Conservation (phyloP, 1,284 basidiomycete genomes). For the Apiotrichum gracile region DNA sequence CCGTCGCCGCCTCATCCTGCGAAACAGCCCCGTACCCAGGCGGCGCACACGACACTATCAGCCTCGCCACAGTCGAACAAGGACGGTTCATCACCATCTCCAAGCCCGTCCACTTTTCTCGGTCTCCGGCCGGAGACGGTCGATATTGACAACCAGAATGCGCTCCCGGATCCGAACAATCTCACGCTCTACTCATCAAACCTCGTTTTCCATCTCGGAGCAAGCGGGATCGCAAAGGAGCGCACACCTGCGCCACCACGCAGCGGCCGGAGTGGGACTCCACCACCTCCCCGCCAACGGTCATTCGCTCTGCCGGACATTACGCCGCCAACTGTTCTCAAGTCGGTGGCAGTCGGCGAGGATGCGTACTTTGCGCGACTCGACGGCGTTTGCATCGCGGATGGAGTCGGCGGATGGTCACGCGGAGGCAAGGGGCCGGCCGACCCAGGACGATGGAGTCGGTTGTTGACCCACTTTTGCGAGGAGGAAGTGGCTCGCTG, state of each 20-base stretch:
- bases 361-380: constrained; percentile 45
- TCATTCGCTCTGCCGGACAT: constrained; percentile 35
- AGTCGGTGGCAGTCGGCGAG: constrained; percentile 39
- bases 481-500: constrained; percentile 38
- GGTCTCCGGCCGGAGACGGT: constrained; percentile 5
- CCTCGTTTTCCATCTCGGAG: constrained; percentile 39
- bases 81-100: not conserved
- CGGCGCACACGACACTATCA: constrained; percentile 20
- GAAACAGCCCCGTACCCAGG: constrained; percentile 17
- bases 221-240: constrained; percentile 37
- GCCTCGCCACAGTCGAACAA: constrained; percentile 11
- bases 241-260: constrained; percentile 16
- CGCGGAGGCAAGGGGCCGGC: constrained; percentile 32
- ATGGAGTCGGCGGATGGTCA: constrained; percentile 48
- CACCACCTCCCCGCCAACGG: constrained; percentile 32
- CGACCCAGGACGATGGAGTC: constrained; percentile 41
- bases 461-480: constrained; percentile 46
- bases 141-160: not conserved
- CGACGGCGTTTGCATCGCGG: constrained; percentile 46
- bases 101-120: constrained; percentile 9
- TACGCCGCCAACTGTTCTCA: constrained; percentile 21
- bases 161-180: constrained; percentile 16
- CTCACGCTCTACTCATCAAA: constrained; percentile 27
- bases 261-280: constrained; percentile 1
- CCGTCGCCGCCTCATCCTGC: constrained; percentile 16